A percentile compares a stretch with the other conserved stretches of the same genome.
These are phyloP conservation scores for Naganishia sp. DNA, from an alignment of 1,284 basidiomycete genomes.

Conservation along the genomic window DNA sequence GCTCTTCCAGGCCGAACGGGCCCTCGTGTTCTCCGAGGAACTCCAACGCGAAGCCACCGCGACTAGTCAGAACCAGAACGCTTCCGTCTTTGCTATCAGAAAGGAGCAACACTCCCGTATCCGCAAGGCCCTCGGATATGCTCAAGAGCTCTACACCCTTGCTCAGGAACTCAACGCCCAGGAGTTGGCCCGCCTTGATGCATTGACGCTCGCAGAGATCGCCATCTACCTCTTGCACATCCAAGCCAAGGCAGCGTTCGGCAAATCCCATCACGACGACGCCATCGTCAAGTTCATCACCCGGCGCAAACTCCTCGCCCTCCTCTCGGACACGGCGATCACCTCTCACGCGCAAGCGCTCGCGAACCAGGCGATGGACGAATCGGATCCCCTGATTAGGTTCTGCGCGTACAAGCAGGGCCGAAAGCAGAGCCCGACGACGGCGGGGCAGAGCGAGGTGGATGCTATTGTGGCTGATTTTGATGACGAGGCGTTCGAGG, in stretches of 20 bases:
- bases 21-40: slow-evolving; percentile 63
- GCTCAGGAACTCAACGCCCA: slow-evolving; percentile 61
- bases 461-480: slow-evolving; percentile 75
- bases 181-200: slow-evolving; percentile 16
- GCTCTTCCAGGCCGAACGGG: slow-evolving; percentile 84
- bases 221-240: slow-evolving; percentile 54
- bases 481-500: slow-evolving; percentile 64
- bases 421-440: slow-evolving; percentile 51
- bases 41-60: slow-evolving; percentile 17
- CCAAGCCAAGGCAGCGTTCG: slow-evolving; percentile 55
- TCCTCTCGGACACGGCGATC: slow-evolving; percentile 66
- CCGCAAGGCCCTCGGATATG: slow-evolving; percentile 80
- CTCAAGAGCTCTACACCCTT: slow-evolving; percentile 72
- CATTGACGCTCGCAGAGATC: slow-evolving; percentile 47
- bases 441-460: slow-evolving; percentile 68
- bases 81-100: slow-evolving; percentile 34
- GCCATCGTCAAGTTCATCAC: slow-evolving; percentile 76
- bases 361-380: slow-evolving; percentile 79
- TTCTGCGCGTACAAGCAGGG: slow-evolving; percentile 86
- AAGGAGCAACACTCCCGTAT: slow-evolving; percentile 61
- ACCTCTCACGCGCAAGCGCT: slow-evolving; percentile 89
- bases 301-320: slow-evolving; percentile 67
- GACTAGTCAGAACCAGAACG: slow-evolving; percentile 35
- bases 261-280: slow-evolving; percentile 70
- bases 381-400: slow-evolving; percentile 85